Evolutionary conservation across 164 flowering plant species (phyloP).

Genomic region (Tinospora cordifolia): DNA sequence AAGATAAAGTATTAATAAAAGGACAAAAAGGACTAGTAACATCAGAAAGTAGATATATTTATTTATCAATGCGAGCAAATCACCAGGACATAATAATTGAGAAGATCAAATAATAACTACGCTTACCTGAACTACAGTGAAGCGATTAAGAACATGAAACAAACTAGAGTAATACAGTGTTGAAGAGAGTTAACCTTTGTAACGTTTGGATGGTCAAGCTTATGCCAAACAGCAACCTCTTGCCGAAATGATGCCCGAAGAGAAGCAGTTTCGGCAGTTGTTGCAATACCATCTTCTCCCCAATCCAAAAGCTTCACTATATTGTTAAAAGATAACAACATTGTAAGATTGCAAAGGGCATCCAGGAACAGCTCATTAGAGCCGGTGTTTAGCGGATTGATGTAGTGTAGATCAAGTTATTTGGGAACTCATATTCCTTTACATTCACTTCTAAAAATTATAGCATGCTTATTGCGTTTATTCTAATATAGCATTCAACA

Average conservation of each 20-base stretch:
- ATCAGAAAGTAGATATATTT: neutral
- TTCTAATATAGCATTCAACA: too few species aligned
- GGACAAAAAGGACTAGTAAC: neutral
- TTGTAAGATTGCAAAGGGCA: constrained; percentile 3
- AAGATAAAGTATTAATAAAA: neutral
- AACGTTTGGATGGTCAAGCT: constrained; percentile 93
- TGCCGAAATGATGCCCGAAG: constrained; percentile 70
- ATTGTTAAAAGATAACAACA: constrained; percentile 14
- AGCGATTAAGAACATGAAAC: neutral
- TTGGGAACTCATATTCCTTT: neutral
- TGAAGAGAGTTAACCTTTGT: constrained; percentile 49
- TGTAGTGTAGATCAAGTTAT: neutral
- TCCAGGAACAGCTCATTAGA: too few species aligned
- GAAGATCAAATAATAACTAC: neutral
- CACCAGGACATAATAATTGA: neutral
- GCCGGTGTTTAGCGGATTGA: neutral
- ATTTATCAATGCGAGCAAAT: neutral
- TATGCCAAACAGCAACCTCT: constrained; percentile 97
- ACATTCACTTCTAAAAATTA: neutral
- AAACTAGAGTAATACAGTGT: neutral
- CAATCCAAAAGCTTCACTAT: constrained; percentile 89
- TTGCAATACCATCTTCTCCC: constrained; percentile 89
- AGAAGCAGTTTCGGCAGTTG: constrained; percentile 67
- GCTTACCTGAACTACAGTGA: neutral
- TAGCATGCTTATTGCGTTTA: neutral